phyloP scores from a whole-genome alignment of 192 early-diverging fungal genomes.

The Diversispora epigaea region DNA sequence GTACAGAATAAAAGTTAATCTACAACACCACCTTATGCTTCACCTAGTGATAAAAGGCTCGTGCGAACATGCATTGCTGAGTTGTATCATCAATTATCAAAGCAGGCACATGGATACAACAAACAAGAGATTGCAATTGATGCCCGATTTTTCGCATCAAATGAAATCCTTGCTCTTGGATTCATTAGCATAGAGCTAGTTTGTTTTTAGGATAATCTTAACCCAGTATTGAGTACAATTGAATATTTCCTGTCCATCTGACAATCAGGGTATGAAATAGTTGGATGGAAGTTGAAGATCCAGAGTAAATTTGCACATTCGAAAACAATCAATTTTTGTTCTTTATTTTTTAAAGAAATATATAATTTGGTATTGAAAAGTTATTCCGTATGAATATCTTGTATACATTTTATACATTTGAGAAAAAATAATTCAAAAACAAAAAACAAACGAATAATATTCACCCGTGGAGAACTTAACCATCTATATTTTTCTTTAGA shows the following conservation, averaged over 20 bases:
- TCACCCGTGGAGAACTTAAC: conserved; percentile 65
- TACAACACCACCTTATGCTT: no score
- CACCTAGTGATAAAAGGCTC: no score
- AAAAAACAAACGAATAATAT: neutral
- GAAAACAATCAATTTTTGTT: conserved; percentile 90
- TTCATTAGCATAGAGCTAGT: no score
- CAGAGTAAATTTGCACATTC: conserved; percentile 88
- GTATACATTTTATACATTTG: neutral
- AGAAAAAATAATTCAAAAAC: neutral
- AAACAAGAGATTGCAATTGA: no score
- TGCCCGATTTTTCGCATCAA: no score
- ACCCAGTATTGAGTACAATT: conserved; percentile 77
- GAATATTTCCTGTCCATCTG: conserved; percentile 75
- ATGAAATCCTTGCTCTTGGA: no score
- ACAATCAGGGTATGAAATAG: conserved; percentile 84
- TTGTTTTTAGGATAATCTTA: no score
- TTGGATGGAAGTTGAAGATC: conserved; percentile 94
- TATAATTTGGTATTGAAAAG: conserved; percentile 52
- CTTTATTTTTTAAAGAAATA: conserved; percentile 85
- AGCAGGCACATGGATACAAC: no score
- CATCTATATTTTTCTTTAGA: conserved; percentile 72
- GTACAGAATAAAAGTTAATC: no score
- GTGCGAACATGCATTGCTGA: no score
- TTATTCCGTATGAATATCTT: neutral
- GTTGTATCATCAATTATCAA: no score